Evolutionary conservation across 345 rosid genomes (phyloP).

Genomic region (Sisymbrium altissimum): DNA sequence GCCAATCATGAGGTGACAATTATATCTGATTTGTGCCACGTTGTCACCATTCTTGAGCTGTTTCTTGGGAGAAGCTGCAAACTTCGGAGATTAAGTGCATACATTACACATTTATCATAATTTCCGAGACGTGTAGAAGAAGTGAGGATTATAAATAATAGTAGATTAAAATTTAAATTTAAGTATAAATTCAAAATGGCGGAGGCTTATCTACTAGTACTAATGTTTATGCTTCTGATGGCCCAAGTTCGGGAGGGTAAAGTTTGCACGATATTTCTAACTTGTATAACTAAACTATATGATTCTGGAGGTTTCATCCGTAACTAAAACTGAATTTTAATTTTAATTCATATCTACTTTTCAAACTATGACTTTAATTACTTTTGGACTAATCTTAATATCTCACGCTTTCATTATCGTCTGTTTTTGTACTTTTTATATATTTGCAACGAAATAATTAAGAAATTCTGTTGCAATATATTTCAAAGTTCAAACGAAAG

Average conservation of each 20-base stretch:
- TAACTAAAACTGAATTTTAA: neutral
- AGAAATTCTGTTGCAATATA: neutral
- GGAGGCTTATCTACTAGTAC: neutral
- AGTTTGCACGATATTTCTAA: constrained; percentile 24
- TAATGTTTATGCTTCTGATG: neutral
- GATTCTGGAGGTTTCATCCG: neutral
- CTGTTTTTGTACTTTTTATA: neutral
- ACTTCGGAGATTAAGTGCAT: neutral
- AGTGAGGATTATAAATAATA: neutral
- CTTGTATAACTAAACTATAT: constrained; percentile 1
- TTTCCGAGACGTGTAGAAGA: constrained; percentile 16
- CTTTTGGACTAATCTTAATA: neutral
- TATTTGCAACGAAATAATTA: neutral
- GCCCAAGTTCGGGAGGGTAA: neutral
- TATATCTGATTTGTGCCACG: neutral
- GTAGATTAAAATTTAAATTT: neutral
- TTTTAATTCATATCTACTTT: neutral
- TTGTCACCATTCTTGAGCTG: constrained; percentile 10
- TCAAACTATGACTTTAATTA: neutral
- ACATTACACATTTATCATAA: constrained; percentile 13
- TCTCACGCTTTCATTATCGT: neutral
- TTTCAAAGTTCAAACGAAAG: neutral
- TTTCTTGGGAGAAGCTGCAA: constrained; percentile 25
- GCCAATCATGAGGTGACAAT: constrained; percentile 10
- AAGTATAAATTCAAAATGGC: neutral